Conservation (phyloP, 2,329 filamentous ascomycete species). For the Penicillium sp. region DNA sequence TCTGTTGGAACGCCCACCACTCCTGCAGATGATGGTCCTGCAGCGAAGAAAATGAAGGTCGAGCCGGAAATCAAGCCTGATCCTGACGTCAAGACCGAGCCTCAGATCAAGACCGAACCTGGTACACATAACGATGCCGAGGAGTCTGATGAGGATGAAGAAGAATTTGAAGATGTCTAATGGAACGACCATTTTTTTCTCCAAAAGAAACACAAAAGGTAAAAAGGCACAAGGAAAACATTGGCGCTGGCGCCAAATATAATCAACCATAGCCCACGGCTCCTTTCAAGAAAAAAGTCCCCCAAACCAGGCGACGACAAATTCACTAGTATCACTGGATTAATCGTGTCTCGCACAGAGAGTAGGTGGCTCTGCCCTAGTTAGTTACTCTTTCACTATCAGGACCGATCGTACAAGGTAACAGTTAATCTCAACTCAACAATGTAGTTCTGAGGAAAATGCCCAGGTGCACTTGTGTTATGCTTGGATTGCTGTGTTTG, state of each 20-base stretch:
- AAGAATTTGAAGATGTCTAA: slow-evolving; percentile 13
- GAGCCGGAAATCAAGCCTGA: slow-evolving; percentile 16
- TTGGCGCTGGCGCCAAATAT: slow-evolving; percentile 10
- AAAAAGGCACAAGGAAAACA: not conserved
- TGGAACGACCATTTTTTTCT: not conserved
- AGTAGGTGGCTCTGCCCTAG: no score
- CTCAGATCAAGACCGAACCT: slow-evolving; percentile 13
- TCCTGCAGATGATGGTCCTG: slow-evolving; percentile 41
- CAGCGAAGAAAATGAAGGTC: slow-evolving; percentile 45
- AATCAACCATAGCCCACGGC: not conserved
- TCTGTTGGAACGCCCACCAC: slow-evolving; percentile 39
- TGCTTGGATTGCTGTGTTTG: no score
- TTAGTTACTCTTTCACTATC: no score
- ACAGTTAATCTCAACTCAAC: no score
- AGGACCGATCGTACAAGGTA: no score
- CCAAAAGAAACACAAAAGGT: not conserved
- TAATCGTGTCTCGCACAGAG: no score
- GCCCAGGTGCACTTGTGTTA: no score
- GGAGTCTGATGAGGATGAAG: slow-evolving; percentile 8
- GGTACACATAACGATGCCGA: slow-evolving; percentile 9
- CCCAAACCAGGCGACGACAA: no score
- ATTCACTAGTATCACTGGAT: no score
- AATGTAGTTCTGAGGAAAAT: no score
- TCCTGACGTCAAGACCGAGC: slow-evolving; percentile 13
- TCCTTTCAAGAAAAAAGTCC: not conserved